Base-by-base conservation (phyloP, 495 filamentous ascomycete genomes). In the Pyronema omphalodes region DNA sequence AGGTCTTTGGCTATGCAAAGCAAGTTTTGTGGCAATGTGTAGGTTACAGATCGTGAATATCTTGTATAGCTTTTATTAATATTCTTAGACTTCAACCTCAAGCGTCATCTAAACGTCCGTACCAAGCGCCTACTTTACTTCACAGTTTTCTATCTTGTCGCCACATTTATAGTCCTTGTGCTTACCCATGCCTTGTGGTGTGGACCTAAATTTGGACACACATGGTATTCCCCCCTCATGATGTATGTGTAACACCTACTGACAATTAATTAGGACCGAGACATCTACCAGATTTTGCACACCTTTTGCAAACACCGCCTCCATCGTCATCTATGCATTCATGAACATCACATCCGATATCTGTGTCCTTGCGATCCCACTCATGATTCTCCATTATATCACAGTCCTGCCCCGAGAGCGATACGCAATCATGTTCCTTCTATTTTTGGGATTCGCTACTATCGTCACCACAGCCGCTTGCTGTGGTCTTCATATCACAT, bases 1-100 rank as follows among this genome's bases (percentile, higher is more conserved):
- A 7, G 52, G 52, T 9, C 41, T 54, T 15, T 54, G 52, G 52
- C 41, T 54, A 9, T 44, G 37, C 15, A 54, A 54, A 46, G 52
- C 15, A 7, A 45, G 40, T 23, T 54, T 54, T 46, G 52, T 54
- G 41, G 52, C 52, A n/a, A 54, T 54, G 52, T 54, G 50, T 52
- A 41, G 1, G 50, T 52, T 18, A 33, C 11, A 3, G 8, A 7
- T 2, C 50, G 36, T n/a, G 1, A 1, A n/a, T 9, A n/a, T 34
- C 50, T 37, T 17, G 23, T 12, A 51, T 9, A 35, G n/a, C 35
- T 3, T 3, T 33, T 12, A 36, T 5, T 17, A 41, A n/a, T 4
- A 3, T 47, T 1, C 11, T 34, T 33, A 52, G 50, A 54, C 52
- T 54, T 45, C 19, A 45, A 44, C 18, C 39, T 54, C 3, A 37